Conservation (phyloP, 2,329 filamentous ascomycete species). For the Cercospora sojina region DNA sequence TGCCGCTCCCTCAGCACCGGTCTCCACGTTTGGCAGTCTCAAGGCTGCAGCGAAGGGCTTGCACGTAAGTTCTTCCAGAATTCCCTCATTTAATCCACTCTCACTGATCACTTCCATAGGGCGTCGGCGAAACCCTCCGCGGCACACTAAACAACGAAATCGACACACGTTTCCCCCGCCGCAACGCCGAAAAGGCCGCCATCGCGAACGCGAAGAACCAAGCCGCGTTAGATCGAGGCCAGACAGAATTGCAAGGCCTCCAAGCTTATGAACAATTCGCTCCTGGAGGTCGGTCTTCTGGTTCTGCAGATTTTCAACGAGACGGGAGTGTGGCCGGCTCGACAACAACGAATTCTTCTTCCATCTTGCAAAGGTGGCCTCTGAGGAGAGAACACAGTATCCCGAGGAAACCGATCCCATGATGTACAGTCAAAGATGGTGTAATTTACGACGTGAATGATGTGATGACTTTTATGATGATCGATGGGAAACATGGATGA, state of each 20-base stretch:
- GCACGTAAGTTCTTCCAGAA: conserved; percentile 29
- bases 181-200: conserved; percentile 33
- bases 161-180: conserved; percentile 32
- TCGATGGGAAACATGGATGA: not conserved
- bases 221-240: conserved; percentile 29
- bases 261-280: conserved; percentile 17
- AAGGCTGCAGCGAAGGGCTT: conserved; percentile 36
- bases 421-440: not conserved
- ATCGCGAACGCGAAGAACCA: conserved; percentile 34
- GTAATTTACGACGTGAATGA: not conserved
- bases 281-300: not conserved
- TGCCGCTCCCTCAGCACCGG: conserved; percentile 1
- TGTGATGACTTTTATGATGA: not conserved
- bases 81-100: not conserved
- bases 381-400: conserved; percentile 11
- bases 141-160: conserved; percentile 37
- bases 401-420: conserved; percentile 11
- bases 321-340: not conserved
- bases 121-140: conserved; percentile 38
- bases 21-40: conserved; percentile 26
- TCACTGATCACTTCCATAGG: conserved; percentile 25
- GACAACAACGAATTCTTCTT: not conserved
- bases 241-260: conserved; percentile 29
- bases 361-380: not conserved
- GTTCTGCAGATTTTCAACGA: not conserved